phyloP scores from a whole-genome alignment of 2,329 filamentous ascomycete species.

The Metarhizium album region DNA sequence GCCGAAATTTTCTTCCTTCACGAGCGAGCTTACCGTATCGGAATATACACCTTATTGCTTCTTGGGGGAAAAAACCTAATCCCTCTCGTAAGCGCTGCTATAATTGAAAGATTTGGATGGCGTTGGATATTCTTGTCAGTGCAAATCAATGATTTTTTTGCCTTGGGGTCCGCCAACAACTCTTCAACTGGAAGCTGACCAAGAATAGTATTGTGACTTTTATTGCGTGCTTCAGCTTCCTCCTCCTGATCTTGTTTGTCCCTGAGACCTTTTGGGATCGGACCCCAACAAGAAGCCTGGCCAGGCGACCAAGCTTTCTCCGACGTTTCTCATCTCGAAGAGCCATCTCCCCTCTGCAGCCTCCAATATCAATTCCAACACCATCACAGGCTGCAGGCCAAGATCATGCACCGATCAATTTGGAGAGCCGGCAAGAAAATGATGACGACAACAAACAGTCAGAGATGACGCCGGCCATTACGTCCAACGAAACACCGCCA shows the following conservation, averaged over 20 bases:
- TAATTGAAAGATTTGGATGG: conserved; percentile 72
- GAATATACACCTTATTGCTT: conserved; percentile 83
- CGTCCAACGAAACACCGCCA: background rate
- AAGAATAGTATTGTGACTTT: conserved; percentile 64
- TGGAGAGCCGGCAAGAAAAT: background rate
- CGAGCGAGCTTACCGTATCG: conserved; percentile 83
- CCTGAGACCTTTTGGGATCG: conserved; percentile 96
- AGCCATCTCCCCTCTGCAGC: conserved; percentile 8
- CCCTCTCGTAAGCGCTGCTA: conserved; percentile 73
- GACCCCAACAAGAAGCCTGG: conserved; percentile 42
- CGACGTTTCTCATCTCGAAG: conserved; percentile 35
- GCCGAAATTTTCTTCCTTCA: conserved; percentile 96
- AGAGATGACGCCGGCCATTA: background rate
- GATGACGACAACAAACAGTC: background rate
- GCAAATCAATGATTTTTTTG: background rate
- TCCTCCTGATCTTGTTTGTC: conserved; percentile 77
- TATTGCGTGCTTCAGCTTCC: conserved; percentile 58
- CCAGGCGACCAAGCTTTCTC: conserved; percentile 34
- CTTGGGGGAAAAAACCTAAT: conserved; percentile 87
- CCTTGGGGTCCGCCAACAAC: too few species aligned
- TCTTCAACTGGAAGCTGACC: background rate
- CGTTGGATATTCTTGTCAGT: conserved; percentile 80
- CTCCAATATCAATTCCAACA: background rate
- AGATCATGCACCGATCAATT: background rate
- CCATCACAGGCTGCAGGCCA: background rate